Evolutionary conservation across 2,329 filamentous ascomycete genomes (phyloP), one percentile per base, ranked within the genome.

Genomic region (Arachnomyces sp.): DNA sequence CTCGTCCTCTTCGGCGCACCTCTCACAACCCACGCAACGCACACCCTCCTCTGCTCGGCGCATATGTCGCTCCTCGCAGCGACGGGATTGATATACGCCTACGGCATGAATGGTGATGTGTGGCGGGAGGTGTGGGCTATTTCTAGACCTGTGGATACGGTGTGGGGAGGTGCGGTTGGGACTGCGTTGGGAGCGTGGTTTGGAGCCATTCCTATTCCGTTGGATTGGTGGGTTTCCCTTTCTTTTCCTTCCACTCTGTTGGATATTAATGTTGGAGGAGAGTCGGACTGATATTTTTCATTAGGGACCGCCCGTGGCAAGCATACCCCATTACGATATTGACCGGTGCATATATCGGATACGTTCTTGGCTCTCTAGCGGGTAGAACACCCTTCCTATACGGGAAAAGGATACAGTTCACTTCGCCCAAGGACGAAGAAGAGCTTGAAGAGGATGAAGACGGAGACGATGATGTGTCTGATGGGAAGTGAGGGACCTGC

Each of bases 261-360:
- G 25, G n/a, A n/a, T 4, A 8, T 25, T 2, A 20, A 14, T 9
- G 16, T 16, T 14, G 11, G n/a, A 6, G 14, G 31, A n/a, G 20
- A 32, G 36, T 25, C 33, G 43, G 31, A 42, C 28, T 20, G 15
- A 2, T 40, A 36, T 13, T 20, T 44, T n/a, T 13, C 25, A 28
- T 11, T 47, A 75, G 72, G 74, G 92, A 98, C 61, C 80, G 92
- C n/a, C 88, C 94, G 52, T 98, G 92, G 92, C 92, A 98, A 75
- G 85, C 82, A 61, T 98, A 90, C 84, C 92, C 92, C 0, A 82
- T 96, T 35, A 98, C 92, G 0, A 84, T 98, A 43, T 65, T 96
- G 3, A 79, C 77, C 2, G 92, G 92, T 2, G 72, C 84, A 13
- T 96, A 94, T 62, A 64, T 77, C 4, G 92, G 92, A 1, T 88